These are phyloP conservation scores for Rhizodiscina lignyota DNA, from an alignment of 495 filamentous ascomycete species.

Conservation along the genomic window DNA sequence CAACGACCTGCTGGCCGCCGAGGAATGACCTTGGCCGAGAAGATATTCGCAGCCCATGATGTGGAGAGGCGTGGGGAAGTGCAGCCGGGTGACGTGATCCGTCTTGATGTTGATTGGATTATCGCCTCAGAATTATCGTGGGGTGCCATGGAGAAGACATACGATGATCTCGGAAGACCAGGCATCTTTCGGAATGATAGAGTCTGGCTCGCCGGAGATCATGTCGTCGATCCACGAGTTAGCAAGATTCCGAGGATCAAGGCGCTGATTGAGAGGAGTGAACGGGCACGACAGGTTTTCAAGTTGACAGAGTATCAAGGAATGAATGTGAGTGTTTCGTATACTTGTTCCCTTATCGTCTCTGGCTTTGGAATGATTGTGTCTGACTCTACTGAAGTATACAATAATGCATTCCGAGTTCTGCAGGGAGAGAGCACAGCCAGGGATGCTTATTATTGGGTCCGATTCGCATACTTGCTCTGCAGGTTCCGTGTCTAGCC, in stretches of 20 bases:
- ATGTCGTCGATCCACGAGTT: conserved; percentile 27
- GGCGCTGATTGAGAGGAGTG: conserved; percentile 20
- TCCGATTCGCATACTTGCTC: conserved; percentile 36
- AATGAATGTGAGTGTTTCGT: too few species aligned
- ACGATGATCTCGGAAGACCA: conserved; percentile 19
- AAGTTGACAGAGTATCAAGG: conserved; percentile 31
- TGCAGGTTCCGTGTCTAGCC: conserved; percentile 22
- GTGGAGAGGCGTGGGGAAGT: conserved; percentile 18
- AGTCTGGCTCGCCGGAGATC: conserved; percentile 31
- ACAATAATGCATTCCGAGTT: conserved; percentile 35
- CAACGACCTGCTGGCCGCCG: conserved; percentile 14
- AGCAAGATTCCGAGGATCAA: conserved; percentile 20
- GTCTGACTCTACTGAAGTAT: too few species aligned
- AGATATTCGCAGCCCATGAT: conserved; percentile 27
- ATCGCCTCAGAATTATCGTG: conserved; percentile 26
- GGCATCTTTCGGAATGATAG: conserved; percentile 31
- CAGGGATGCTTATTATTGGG: conserved; percentile 28
- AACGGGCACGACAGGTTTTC: conserved; percentile 20
- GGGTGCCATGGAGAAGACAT: conserved; percentile 26
- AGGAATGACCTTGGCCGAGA: conserved; percentile 26
- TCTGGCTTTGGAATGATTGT: too few species aligned
- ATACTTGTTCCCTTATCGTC: too few species aligned
- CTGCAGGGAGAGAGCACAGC: conserved; percentile 25
- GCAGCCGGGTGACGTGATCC: conserved; percentile 22
- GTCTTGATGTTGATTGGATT: conserved; percentile 27